Percentiles rank a stretch among this genome's conserved stretches.
Evolutionary conservation across 805 yeast species (phyloP).

Genomic region (Candida germanica): DNA sequence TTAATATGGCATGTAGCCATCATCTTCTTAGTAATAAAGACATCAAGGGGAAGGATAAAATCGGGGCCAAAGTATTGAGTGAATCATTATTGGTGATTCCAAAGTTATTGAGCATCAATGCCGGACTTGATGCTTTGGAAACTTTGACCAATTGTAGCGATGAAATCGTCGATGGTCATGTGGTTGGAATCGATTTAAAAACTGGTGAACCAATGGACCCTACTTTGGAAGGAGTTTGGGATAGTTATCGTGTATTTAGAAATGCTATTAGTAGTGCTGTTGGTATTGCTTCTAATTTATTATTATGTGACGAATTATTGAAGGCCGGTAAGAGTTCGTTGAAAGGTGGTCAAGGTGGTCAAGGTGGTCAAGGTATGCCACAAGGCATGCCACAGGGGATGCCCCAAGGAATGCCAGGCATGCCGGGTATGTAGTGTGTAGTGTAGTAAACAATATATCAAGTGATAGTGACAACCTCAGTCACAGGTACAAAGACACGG

Average conservation of each 20-base stretch:
- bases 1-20: slow-evolving; percentile 77
- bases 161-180: slow-evolving; percentile 73
- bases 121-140: slow-evolving; percentile 91
- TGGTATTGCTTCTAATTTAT: slow-evolving; percentile 87
- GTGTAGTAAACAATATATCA: too few relatives aligned
- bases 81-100: slow-evolving; percentile 91
- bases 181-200: slow-evolving; percentile 85
- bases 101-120: slow-evolving; percentile 85
- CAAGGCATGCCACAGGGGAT: slow-evolving; percentile 10
- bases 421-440: slow-evolving; percentile 8
- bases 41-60: slow-evolving; percentile 79
- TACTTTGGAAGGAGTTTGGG: slow-evolving; percentile 92
- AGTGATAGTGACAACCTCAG: not conserved
- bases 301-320: slow-evolving; percentile 91
- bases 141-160: slow-evolving; percentile 87
- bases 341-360: slow-evolving; percentile 51
- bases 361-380: slow-evolving; percentile 14
- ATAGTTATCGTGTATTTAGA: slow-evolving; percentile 88
- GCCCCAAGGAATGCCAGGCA: slow-evolving; percentile 9
- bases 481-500: too few relatives aligned
- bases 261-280: slow-evolving; percentile 91
- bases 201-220: slow-evolving; percentile 98
- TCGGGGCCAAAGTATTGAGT: slow-evolving; percentile 91
- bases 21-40: slow-evolving; percentile 52
- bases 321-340: slow-evolving; percentile 95